These are phyloP conservation scores for Knufia fluminis DNA, from an alignment of 2,329 filamentous ascomycete species.

Conservation along the genomic window DNA sequence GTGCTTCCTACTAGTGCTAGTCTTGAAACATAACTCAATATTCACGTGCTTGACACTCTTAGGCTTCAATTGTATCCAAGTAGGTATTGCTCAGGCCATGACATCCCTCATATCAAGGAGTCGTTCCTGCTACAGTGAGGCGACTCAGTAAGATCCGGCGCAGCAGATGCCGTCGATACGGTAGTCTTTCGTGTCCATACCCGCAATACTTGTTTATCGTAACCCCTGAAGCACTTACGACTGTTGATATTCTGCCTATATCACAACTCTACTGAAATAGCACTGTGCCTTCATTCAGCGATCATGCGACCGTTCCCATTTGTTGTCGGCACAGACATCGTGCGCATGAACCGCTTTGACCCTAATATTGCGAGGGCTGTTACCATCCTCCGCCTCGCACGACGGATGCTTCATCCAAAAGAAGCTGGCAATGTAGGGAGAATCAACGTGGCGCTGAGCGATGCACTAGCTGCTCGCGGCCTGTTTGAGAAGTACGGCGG, in stretches of 20 bases:
- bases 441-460: background rate
- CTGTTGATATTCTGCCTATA: background rate
- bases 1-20: background rate
- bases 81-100: too few species aligned
- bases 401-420: slow-evolving; percentile 32
- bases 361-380: slow-evolving; percentile 30
- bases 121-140: too few species aligned
- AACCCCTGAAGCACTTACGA: background rate
- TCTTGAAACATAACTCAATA: too few species aligned
- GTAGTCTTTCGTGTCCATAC: too few species aligned
- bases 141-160: too few species aligned
- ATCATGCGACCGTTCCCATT: slow-evolving; percentile 39
- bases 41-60: too few species aligned
- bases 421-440: slow-evolving; percentile 23
- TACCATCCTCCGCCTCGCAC: slow-evolving; percentile 35
- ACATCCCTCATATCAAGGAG: too few species aligned
- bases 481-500: background rate
- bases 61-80: too few species aligned
- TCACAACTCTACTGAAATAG: background rate
- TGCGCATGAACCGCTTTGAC: slow-evolving; percentile 56
- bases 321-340: slow-evolving; percentile 70
- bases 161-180: too few species aligned
- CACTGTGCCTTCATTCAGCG: too few species aligned
- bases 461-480: background rate
- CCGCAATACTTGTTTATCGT: too few species aligned